A percentile compares a stretch with the other conserved stretches of the same genome.
Conservation (phyloP, 495 filamentous ascomycete genomes). For the Hypoxylon trugodes region DNA sequence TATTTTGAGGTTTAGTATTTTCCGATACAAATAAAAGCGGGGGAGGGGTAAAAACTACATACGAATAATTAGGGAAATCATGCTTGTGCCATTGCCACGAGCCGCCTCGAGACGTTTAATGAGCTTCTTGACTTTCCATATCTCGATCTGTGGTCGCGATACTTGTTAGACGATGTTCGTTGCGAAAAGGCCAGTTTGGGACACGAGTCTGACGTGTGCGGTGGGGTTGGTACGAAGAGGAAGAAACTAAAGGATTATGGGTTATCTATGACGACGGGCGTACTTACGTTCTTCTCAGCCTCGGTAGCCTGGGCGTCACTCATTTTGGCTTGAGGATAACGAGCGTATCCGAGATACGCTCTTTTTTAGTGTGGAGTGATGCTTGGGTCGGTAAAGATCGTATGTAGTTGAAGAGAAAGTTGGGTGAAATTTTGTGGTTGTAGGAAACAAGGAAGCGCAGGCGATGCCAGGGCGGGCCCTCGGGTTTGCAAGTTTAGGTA, state of each 20-base stretch:
- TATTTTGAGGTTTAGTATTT: constrained; percentile 45
- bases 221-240: constrained; percentile 9
- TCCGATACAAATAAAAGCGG: constrained; percentile 15
- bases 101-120: constrained; percentile 95
- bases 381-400: constrained; percentile 26
- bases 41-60: constrained; percentile 50
- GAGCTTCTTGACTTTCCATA: constrained; percentile 92
- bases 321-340: constrained; percentile 69
- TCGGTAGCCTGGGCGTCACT: constrained; percentile 88
- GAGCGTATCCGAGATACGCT: constrained; percentile 35
- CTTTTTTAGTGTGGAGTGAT: constrained; percentile 24
- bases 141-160: constrained; percentile 64
- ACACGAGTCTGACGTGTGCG: not conserved
- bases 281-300: constrained; percentile 92
- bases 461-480: constrained; percentile 31
- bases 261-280: constrained; percentile 12
- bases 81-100: constrained; percentile 93
- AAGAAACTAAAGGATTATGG: too few relatives aligned
- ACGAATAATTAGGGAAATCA: constrained; percentile 99
- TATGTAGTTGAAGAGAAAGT: constrained; percentile 25
- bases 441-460: constrained; percentile 35
- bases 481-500: constrained; percentile 19
- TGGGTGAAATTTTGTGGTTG: constrained; percentile 34
- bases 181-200: constrained; percentile 18
- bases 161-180: constrained; percentile 27